phyloP scores from a whole-genome alignment of 495 filamentous ascomycete genomes.

The Bryoglossum gracile region DNA sequence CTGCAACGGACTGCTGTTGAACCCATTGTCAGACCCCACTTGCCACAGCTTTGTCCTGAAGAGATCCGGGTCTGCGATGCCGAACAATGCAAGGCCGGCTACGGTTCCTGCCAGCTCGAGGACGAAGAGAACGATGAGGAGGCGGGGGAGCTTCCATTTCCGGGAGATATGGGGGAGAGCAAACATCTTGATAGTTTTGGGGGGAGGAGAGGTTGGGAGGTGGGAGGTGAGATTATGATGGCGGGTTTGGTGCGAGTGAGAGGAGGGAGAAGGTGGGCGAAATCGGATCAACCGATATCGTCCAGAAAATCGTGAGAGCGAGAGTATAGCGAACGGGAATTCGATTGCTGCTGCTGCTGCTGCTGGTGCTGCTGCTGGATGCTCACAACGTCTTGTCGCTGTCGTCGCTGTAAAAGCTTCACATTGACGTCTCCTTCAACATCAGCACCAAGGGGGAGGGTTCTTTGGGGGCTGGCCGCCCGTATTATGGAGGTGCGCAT shows the following conservation, averaged over 20 bases:
- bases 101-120: conserved; percentile 65
- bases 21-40: conserved; percentile 68
- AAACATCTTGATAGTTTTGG: conserved; percentile 19
- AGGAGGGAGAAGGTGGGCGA: background rate
- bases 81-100: conserved; percentile 67
- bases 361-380: conserved; percentile 1
- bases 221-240: too few species aligned
- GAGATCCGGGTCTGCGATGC: conserved; percentile 69
- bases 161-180: conserved; percentile 23
- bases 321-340: too few species aligned
- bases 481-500: conserved; percentile 4
- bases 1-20: conserved; percentile 73
- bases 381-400: conserved; percentile 6
- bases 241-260: background rate
- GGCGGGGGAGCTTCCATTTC: conserved; percentile 57
- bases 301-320: background rate
- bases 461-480: conserved; percentile 3
- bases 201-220: too few species aligned
- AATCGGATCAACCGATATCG: background rate
- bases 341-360: too few species aligned
- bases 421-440: too few species aligned
- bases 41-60: conserved; percentile 77
- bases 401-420: conserved; percentile 17
- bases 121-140: conserved; percentile 58
- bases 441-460: background rate